Base-by-base conservation (phyloP, 1,284 basidiomycete species). In the Cyathus pygmaeus region DNA sequence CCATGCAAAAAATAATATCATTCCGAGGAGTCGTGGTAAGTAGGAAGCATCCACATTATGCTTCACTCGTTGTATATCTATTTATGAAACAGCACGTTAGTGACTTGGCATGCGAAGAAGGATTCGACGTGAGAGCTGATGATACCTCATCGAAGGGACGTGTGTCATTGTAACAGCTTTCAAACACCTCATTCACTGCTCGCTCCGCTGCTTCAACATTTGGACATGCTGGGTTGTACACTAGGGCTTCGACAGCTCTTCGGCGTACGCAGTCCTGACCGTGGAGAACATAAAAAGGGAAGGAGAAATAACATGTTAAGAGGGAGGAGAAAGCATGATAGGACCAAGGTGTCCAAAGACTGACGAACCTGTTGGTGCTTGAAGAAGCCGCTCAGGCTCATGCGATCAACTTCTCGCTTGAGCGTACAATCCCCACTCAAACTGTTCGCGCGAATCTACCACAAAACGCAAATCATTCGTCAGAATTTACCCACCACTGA, bases 121-220 rank as follows among this genome's bases (percentile, higher is more conserved):
- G 5, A 23, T n/a, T n/a, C n/a, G n/a, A n/a, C 19, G 26, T 39
- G 26, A 39, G 31, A 41, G 21, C 30, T 13, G 47, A n/a, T 19
- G 79, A 61, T 66, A 96, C 94, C 89, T 98, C 95, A 78, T 99
- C 97, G 77, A 99, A 99, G 7, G 97, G 97, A 67, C 96, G 82
- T 7, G 96, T 99, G 76, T 99, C 97, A 53, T 87, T 90, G 79
- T 96, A 97, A 78, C 97, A 99, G 69, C 93, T 95, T 69, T 95
- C 93, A 91, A 94, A 99, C 49, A 98, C 97, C 76, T 98, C 94
- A 68, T 98, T 97, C 53, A 99, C 96, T 2, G 90, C 94, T 60
- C 87, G 85, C 75, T 95, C 93, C 5, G 97, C 97, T 53, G 91
- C 84, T 15, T 86, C 92, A 51, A 83, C 79, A 66, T 91, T 87